These are phyloP conservation scores for Aspergillus mulundensis DNA, from an alignment of 495 filamentous ascomycete species.

Conservation along the genomic window DNA sequence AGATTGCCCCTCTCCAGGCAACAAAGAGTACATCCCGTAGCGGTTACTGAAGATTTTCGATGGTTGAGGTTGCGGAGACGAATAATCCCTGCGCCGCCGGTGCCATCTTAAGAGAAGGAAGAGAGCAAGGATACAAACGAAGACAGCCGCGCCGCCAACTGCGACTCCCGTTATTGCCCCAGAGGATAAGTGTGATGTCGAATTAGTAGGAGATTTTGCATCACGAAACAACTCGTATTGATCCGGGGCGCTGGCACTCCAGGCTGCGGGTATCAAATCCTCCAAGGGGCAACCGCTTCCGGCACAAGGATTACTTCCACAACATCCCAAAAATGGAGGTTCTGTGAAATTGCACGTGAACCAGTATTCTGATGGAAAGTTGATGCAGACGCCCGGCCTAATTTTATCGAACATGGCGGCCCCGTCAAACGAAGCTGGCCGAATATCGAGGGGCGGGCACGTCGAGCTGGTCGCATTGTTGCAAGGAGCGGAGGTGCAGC, in stretches of 20 bases:
- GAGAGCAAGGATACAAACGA: background rate
- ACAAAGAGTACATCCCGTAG: background rate
- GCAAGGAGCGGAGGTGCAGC: constrained; percentile 25
- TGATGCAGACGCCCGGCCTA: constrained; percentile 19
- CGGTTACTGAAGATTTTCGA: background rate
- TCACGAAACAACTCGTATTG: constrained; percentile 19
- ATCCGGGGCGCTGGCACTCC: background rate
- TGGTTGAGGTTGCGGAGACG: background rate
- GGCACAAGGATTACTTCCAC: constrained; percentile 18
- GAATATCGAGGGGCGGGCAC: constrained; percentile 11
- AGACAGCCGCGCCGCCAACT: background rate
- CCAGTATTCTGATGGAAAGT: constrained; percentile 11
- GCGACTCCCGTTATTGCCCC: background rate
- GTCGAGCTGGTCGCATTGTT: constrained; percentile 16
- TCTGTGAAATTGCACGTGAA: constrained; percentile 20
- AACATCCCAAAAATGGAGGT: constrained; percentile 28
- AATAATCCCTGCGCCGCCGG: background rate
- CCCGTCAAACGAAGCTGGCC: constrained; percentile 2
- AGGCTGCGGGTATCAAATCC: constrained; percentile 19
- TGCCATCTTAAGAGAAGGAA: background rate
- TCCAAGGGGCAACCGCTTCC: constrained; percentile 16
- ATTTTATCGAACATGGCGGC: background rate
- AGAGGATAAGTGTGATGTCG: background rate
- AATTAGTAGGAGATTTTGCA: background rate
- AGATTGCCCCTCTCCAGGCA: background rate